phyloP scores from a whole-genome alignment of 805 yeast genomes.

The Candida berthetii region DNA sequence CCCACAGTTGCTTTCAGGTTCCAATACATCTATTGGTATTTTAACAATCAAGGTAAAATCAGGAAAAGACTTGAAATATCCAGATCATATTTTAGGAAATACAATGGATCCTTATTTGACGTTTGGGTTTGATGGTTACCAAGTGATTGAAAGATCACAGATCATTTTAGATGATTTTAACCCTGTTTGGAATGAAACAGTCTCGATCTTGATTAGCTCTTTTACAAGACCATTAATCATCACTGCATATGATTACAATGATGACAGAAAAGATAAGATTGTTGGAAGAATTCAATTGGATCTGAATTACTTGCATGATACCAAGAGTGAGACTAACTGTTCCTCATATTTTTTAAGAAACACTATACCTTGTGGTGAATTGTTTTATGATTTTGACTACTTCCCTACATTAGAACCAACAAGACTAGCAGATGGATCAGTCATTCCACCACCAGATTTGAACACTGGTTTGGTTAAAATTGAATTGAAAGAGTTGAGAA shows the following conservation, averaged over 20 bases:
- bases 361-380: conserved; percentile 75
- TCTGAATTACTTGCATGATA: conserved; percentile 55
- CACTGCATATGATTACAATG: conserved; percentile 71
- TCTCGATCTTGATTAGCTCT: conserved; percentile 62
- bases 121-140: conserved; percentile 50
- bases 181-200: conserved; percentile 84
- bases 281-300: conserved; percentile 76
- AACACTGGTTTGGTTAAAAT: conserved; percentile 87
- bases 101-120: conserved; percentile 88
- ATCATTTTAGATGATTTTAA: conserved; percentile 57
- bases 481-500: conserved; percentile 60
- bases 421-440: conserved; percentile 71
- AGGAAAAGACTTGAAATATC: conserved; percentile 65
- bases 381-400: conserved; percentile 64
- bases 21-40: conserved; percentile 84
- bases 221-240: conserved; percentile 80
- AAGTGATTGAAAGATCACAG: conserved; percentile 61
- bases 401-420: conserved; percentile 64
- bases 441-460: conserved; percentile 82
- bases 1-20: conserved; percentile 88
- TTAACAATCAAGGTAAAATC: conserved; percentile 60
- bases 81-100: conserved; percentile 58
- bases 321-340: conserved; percentile 37
- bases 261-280: conserved; percentile 68
- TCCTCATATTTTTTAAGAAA: conserved; percentile 64